Evolutionary conservation across 352 stramenopile genomes (phyloP).

Genomic region (Sclerospora graminicola): DNA sequence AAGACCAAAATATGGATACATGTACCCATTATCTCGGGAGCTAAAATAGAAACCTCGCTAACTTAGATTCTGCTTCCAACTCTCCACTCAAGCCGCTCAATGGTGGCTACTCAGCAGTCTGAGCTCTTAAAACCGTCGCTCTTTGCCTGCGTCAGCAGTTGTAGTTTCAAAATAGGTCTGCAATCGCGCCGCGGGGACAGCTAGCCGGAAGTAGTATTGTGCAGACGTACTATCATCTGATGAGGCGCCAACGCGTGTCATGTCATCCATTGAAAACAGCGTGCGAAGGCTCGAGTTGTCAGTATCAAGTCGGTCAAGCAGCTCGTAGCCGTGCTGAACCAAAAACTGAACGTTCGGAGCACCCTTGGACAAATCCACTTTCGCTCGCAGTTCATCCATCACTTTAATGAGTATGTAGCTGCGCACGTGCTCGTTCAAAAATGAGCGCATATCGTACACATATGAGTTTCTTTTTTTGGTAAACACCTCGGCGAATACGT

Average conservation of each 20-base stretch:
- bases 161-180: constrained; percentile 52
- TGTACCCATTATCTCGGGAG: no score
- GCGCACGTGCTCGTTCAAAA: constrained; percentile 41
- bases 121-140: constrained; percentile 23
- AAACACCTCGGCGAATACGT: constrained; percentile 50
- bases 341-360: constrained; percentile 61
- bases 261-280: constrained; percentile 82
- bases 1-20: no score
- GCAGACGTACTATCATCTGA: constrained; percentile 13
- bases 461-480: constrained; percentile 26
- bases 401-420: constrained; percentile 58
- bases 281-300: constrained; percentile 52
- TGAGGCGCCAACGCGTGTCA: constrained; percentile 39
- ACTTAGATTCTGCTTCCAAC: no score
- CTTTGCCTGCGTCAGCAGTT: constrained; percentile 21
- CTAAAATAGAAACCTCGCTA: no score
- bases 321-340: constrained; percentile 58
- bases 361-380: constrained; percentile 27
- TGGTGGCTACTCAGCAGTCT: no score
- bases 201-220: constrained; percentile 56
- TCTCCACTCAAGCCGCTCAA: no score
- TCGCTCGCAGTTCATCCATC: constrained; percentile 40
- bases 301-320: constrained; percentile 70
- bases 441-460: constrained; percentile 57
- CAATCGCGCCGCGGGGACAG: constrained; percentile 29